These are phyloP conservation scores for Fusarium ambrosium DNA, from an alignment of 2,329 filamentous ascomycete species.

Conservation along the genomic window DNA sequence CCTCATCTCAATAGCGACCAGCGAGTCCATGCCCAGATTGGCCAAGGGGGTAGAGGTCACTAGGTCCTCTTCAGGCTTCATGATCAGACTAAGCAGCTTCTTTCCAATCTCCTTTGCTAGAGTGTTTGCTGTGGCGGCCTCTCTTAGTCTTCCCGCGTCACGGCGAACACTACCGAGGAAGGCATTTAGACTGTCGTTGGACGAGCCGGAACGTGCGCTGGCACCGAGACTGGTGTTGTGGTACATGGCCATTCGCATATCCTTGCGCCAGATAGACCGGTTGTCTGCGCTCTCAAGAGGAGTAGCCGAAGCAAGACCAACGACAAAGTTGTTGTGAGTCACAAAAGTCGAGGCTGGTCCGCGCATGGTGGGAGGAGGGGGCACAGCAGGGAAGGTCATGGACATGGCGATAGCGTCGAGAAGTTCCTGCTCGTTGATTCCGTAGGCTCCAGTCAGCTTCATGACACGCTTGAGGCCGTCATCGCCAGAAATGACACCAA, in stretches of 20 bases:
- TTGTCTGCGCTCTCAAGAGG: constrained; percentile 27
- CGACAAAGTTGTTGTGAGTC: constrained; percentile 21
- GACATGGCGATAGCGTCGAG: constrained; percentile 18
- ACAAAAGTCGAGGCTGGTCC: constrained; percentile 10
- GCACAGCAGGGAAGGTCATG: constrained; percentile 3
- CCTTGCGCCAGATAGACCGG: constrained; percentile 35
- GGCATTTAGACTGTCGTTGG: constrained; percentile 13
- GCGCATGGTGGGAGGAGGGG: background rate
- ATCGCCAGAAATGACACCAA: constrained; percentile 53
- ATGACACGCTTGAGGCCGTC: constrained; percentile 16
- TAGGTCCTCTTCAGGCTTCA: constrained; percentile 31
- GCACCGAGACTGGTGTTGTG: constrained; percentile 20
- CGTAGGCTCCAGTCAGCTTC: constrained; percentile 12
- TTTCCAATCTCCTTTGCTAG: constrained; percentile 23
- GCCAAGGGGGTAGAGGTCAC: constrained; percentile 10
- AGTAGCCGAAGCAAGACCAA: constrained; percentile 32
- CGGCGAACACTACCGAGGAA: constrained; percentile 14
- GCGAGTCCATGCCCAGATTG: constrained; percentile 38
- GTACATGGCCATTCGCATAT: constrained; percentile 40
- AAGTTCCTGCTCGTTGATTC: constrained; percentile 27
- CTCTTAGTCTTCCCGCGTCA: constrained; percentile 6
- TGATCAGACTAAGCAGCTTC: constrained; percentile 28
- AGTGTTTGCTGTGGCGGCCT: background rate
- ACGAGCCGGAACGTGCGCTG: background rate
- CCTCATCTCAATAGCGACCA: constrained; percentile 43